phyloP scores from a whole-genome alignment of 208 protist species.

The Blastocrithidia nonstop region DNA sequence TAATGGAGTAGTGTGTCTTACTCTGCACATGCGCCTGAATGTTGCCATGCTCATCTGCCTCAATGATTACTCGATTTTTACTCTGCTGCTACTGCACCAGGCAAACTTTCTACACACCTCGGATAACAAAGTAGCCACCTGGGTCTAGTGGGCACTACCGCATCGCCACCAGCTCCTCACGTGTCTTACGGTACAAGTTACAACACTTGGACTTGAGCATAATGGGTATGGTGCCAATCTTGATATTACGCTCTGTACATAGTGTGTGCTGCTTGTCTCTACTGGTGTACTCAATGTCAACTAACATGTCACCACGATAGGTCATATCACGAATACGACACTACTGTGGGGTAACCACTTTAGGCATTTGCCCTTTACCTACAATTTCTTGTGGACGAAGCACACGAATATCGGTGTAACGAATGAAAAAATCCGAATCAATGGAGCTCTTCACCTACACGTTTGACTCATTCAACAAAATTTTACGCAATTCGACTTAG shows the following conservation, averaged over 20 bases:
- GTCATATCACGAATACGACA: constrained; percentile 94
- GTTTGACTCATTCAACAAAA: constrained; percentile 81
- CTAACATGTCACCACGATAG: constrained; percentile 76
- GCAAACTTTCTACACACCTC: constrained; percentile 97
- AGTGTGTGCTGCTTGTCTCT: constrained; percentile 44
- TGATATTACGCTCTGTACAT: constrained; percentile 62
- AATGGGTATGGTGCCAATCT: constrained; percentile 98
- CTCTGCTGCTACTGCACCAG: constrained; percentile 93
- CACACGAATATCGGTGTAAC: constrained; percentile 79
- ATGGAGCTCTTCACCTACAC: constrained; percentile 77
- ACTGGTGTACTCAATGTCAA: constrained; percentile 77
- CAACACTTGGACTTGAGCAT: constrained; percentile 98
- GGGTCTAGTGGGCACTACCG: constrained; percentile 98
- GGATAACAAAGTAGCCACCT: constrained; percentile 99
- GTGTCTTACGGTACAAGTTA: constrained; percentile 82
- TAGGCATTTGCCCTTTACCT: constrained; percentile 61
- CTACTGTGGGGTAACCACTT: constrained; percentile 87
- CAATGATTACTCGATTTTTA: constrained; percentile 98
- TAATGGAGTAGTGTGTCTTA: constrained; percentile 91
- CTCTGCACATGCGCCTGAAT: constrained; percentile 76
- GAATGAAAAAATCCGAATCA: constrained; percentile 72
- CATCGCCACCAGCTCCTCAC: constrained; percentile 87
- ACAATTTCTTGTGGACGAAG: constrained; percentile 64
- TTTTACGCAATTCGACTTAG: constrained; percentile 67
- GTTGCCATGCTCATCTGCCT: constrained; percentile 72